phyloP scores from a whole-genome alignment of 495 filamentous ascomycete species.

The Aspergillus carlsbadensis region DNA sequence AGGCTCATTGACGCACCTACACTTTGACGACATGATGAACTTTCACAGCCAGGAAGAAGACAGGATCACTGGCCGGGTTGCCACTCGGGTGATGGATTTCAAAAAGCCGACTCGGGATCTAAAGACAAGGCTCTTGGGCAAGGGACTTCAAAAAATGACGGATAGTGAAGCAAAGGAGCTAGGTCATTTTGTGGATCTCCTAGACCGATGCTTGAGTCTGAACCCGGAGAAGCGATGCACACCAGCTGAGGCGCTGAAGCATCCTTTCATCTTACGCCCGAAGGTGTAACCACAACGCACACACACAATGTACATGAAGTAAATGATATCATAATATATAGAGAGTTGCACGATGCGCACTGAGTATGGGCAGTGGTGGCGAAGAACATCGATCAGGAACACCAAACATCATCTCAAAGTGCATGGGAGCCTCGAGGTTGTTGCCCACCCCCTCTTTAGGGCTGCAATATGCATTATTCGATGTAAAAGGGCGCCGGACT shows the following conservation, averaged over 20 bases:
- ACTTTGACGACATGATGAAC: constrained; percentile 86
- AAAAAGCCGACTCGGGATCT: constrained; percentile 82
- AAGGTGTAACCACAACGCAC: constrained; percentile 12
- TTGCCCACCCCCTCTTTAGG: no score
- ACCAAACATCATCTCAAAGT: no score
- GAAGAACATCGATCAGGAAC: no score
- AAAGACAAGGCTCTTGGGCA: constrained; percentile 69
- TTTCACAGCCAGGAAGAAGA: constrained; percentile 87
- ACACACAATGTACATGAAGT: not conserved
- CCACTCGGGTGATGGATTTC: constrained; percentile 66
- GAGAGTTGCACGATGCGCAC: not conserved
- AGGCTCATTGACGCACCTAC: constrained; percentile 66
- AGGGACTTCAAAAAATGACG: constrained; percentile 65
- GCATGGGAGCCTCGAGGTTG: no score
- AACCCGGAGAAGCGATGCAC: constrained; percentile 94
- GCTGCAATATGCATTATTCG: no score
- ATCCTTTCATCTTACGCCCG: constrained; percentile 67
- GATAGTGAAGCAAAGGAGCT: constrained; percentile 78
- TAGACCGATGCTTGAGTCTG: constrained; percentile 82
- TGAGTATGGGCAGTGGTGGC: not conserved
- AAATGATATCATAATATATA: constrained; percentile 9
- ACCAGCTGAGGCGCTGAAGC: constrained; percentile 80
- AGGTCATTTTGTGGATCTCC: constrained; percentile 75
- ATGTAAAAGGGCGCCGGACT: no score
- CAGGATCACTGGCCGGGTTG: constrained; percentile 77